Evolutionary conservation across 192 early-diverging fungal genomes (phyloP), one percentile per base, ranked within the genome.

Genomic region (Backusella parvicylindrica): DNA sequence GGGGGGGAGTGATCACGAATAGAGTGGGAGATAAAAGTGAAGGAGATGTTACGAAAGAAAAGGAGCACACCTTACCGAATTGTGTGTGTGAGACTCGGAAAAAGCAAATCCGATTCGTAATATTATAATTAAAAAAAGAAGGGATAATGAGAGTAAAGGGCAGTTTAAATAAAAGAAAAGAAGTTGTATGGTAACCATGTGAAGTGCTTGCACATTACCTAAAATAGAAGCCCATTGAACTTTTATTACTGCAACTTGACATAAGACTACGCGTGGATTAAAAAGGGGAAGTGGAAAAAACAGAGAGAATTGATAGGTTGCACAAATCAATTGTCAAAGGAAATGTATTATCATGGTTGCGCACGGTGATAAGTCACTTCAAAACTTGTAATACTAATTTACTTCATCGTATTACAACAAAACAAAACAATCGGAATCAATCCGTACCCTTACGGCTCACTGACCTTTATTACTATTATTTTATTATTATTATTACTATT

Each of bases 351-450:
- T 56, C 53, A 60, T 28, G 23, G 53, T 60, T 60, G 53, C 53
- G 53, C 53, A 60, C 53, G 53, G 53, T 60, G 53, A 60, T 60
- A 60, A 47, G 9, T 60, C 53, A 60, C 53, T 60, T 60, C 53
- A 60, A 60, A 60, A 60, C 53, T 60, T 60, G 53, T 60, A 60
- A 60, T 60, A 60, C 53, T 60, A 60, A 28, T 4, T 38, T 60
- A 60, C 23, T 11, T 11, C 53, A 60, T 60, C 23, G 53, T 60
- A 60, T 60, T 60, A 60, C 53, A 60, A 60, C 26, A 60, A 60
- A 28, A 28, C 12, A 13, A 28, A 60, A 28, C 53, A 60, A 47
- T 60, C 53, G 53, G 53, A 60, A 60, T 28, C 21, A 12, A 60
- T 60, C 53, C 53, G 53, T 60, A n/a, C 26, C 53, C 43, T 47